phyloP scores from a whole-genome alignment of 208 protist genomes.

The Naegleria fowleri region DNA sequence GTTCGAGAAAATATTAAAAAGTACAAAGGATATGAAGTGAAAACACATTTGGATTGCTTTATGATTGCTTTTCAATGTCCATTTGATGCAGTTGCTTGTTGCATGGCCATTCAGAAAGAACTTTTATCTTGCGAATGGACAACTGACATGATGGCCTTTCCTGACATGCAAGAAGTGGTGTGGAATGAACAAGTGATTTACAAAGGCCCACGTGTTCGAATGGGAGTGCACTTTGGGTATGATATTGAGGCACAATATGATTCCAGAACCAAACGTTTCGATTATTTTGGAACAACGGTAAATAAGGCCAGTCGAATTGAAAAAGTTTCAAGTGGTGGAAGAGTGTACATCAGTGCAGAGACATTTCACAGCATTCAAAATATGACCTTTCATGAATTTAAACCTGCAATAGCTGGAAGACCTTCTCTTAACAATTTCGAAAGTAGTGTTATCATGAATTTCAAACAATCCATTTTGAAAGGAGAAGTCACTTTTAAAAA shows the following conservation, averaged over 20 bases:
- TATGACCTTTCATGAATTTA: too few relatives aligned
- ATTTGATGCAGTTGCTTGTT: neutral
- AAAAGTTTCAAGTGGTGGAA: neutral
- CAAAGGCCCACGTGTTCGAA: neutral
- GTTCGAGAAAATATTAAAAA: neutral
- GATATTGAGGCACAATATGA: neutral
- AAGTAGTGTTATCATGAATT: neutral
- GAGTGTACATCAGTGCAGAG: neutral
- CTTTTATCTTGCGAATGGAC: neutral
- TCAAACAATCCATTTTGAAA: neutral
- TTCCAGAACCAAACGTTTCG: neutral
- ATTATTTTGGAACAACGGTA: constrained; percentile 23
- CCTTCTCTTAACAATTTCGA: too few relatives aligned
- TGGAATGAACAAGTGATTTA: neutral
- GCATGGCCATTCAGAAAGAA: neutral
- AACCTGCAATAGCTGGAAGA: too few relatives aligned
- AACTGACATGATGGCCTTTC: neutral
- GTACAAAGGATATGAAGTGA: constrained; percentile 1
- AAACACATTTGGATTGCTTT: neutral
- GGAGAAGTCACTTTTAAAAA: neutral
- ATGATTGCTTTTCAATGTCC: constrained; percentile 15
- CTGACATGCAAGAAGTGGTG: neutral
- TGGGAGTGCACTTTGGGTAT: constrained; percentile 12
- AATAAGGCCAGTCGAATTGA: constrained; percentile 7
- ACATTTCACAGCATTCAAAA: too few relatives aligned